Evolutionary conservation across 345 rosid species (phyloP).

Genomic region (Camelina sativa): DNA sequence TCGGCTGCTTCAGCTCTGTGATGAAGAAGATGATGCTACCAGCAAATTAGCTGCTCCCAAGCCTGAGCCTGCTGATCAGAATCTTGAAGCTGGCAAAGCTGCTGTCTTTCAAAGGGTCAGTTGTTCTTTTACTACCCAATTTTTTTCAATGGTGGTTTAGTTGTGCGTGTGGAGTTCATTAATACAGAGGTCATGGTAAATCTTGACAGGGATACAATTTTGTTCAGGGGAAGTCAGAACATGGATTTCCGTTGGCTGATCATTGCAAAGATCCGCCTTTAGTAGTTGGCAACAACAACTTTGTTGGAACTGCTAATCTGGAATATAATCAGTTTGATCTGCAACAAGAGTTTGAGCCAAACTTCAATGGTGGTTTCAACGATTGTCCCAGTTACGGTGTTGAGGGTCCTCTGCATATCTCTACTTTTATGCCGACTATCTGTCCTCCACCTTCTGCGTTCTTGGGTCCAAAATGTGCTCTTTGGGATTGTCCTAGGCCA

Average conservation of each 20-base stretch:
- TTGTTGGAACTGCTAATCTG: conserved; percentile 55
- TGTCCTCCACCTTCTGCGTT: conserved; percentile 93
- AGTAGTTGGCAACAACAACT: conserved; percentile 47
- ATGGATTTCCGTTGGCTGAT: conserved; percentile 53
- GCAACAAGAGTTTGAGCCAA: conserved; percentile 68
- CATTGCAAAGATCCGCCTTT: conserved; percentile 61
- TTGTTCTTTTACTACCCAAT: neutral
- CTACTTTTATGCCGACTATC: conserved; percentile 64
- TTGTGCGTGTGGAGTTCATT: conserved; percentile 3
- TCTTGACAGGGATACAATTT: conserved; percentile 58
- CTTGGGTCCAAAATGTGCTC: conserved; percentile 96
- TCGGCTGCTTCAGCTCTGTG: conserved; percentile 84
- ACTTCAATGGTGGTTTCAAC: conserved; percentile 58
- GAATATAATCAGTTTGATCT: conserved; percentile 73
- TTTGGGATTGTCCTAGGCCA: conserved; percentile 99
- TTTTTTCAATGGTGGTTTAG: neutral
- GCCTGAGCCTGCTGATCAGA: conserved; percentile 83
- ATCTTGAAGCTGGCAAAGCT: conserved; percentile 53
- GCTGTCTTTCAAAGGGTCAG: conserved; percentile 67
- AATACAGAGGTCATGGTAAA: conserved; percentile 11
- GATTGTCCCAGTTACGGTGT: conserved; percentile 50
- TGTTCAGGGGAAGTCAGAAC: conserved; percentile 67
- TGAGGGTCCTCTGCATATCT: conserved; percentile 62
- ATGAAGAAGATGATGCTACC: conserved; percentile 98
- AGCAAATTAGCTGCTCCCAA: conserved; percentile 83